A percentile compares a stretch with the other conserved stretches of the same genome.
phyloP scores from a whole-genome alignment of 495 filamentous ascomycete genomes.

The Lepidopterella palustris region DNA sequence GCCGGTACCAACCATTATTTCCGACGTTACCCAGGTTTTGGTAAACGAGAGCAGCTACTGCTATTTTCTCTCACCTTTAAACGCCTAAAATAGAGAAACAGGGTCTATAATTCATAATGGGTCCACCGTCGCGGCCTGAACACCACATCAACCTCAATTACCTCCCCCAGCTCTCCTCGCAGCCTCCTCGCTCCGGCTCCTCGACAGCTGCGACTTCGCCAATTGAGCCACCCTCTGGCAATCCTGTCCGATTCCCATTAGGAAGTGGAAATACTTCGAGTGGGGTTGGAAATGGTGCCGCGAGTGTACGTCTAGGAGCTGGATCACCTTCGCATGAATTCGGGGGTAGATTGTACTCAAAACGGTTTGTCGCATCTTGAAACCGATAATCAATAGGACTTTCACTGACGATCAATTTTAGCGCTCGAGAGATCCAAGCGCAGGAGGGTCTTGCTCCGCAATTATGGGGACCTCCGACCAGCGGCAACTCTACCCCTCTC shows the following conservation, averaged over 20 bases:
- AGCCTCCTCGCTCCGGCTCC: slow-evolving; percentile 71
- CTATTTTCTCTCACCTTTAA: slow-evolving; percentile 17
- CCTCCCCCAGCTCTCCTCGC: slow-evolving; percentile 51
- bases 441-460: slow-evolving; percentile 85
- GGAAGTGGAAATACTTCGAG: slow-evolving; percentile 58
- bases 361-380: slow-evolving; percentile 61
- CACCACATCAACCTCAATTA: slow-evolving; percentile 70
- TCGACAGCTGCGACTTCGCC: slow-evolving; percentile 85
- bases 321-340: slow-evolving; percentile 95
- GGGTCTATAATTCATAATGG: slow-evolving; percentile 78
- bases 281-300: slow-evolving; percentile 60
- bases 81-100: slow-evolving; percentile 25
- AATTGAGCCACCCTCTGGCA: slow-evolving; percentile 66
- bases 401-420: slow-evolving; percentile 36
- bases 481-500: slow-evolving; percentile 89
- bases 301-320: slow-evolving; percentile 74
- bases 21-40: slow-evolving; percentile 29
- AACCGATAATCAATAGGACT: slow-evolving; percentile 18
- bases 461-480: slow-evolving; percentile 92
- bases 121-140: slow-evolving; percentile 62
- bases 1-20: slow-evolving; percentile 27
- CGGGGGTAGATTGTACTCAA: slow-evolving; percentile 74
- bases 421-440: slow-evolving; percentile 92
- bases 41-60: slow-evolving; percentile 29
- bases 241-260: slow-evolving; percentile 67